Percentiles rank a stretch among this genome's conserved stretches.
phyloP scores from a whole-genome alignment of 176 grass and related monocot genomes.

The Avena eriantha region DNA sequence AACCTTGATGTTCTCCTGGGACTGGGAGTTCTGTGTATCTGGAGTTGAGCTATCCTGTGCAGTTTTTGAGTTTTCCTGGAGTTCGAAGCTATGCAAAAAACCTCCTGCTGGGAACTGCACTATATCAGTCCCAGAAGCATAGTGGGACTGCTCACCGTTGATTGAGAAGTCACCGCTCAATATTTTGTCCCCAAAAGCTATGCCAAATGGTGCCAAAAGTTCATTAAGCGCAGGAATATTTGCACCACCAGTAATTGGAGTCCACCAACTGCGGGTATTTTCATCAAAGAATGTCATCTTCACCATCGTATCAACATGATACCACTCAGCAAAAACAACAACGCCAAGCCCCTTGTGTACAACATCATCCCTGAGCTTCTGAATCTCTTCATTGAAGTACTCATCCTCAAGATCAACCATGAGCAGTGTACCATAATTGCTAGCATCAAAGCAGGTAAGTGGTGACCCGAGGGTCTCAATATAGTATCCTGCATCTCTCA shows the following conservation, averaged over 20 bases:
- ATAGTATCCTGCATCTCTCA: conserved; percentile 94
- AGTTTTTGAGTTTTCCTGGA: conserved; percentile 73
- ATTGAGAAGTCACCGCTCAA: conserved; percentile 92
- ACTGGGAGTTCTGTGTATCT: conserved; percentile 56
- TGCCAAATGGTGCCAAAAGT: conserved; percentile 84
- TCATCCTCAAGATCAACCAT: conserved; percentile 99
- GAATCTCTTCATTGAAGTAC: conserved; percentile 91
- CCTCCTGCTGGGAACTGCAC: conserved; percentile 81
- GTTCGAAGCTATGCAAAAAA: conserved; percentile 91
- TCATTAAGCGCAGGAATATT: conserved; percentile 95
- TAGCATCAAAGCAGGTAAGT: conserved; percentile 95
- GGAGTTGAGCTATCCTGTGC: conserved; percentile 51
- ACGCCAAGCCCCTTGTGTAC: conserved; percentile 80
- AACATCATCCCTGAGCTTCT: conserved; percentile 91
- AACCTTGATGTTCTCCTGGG: conserved; percentile 63
- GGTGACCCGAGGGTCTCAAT: conserved; percentile 92
- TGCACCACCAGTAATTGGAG: conserved; percentile 94
- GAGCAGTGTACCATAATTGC: conserved; percentile 86
- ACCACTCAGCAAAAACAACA: conserved; percentile 96
- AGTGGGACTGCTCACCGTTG: conserved; percentile 94
- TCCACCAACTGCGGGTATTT: conserved; percentile 99
- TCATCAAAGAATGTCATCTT: conserved; percentile 99
- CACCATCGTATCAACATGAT: conserved; percentile 94
- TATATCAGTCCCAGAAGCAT: conserved; percentile 98
- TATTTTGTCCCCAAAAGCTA: conserved; percentile 95